A percentile compares a stretch with the other conserved stretches of the same genome.
Conservation (phyloP, 2,329 filamentous ascomycete genomes). For the Talaromyces sp. region DNA sequence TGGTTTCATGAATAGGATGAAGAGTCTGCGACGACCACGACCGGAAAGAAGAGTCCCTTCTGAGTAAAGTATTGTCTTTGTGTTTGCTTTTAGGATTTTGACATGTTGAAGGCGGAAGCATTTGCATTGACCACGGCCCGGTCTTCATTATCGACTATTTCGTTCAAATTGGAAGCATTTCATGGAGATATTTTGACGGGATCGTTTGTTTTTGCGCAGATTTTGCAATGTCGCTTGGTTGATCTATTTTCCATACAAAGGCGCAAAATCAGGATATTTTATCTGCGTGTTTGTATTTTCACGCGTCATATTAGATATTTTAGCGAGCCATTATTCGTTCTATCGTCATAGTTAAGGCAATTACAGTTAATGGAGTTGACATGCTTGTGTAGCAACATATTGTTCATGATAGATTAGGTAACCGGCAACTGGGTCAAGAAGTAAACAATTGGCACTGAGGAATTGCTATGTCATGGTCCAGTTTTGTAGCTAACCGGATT, state of each 20-base stretch:
- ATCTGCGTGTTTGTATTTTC: slow-evolving; percentile 1
- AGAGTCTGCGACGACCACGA: slow-evolving; percentile 64
- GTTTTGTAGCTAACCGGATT: too few relatives aligned
- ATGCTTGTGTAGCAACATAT: neutral
- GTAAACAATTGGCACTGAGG: neutral
- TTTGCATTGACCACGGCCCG: neutral
- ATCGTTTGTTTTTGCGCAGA: slow-evolving; percentile 26
- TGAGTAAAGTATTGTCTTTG: neutral
- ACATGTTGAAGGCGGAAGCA: neutral
- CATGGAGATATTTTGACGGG: slow-evolving; percentile 30
- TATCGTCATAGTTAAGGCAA: slow-evolving; percentile 7
- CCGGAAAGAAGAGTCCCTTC: slow-evolving; percentile 30
- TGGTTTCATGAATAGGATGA: slow-evolving; percentile 74
- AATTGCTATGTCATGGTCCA: too few relatives aligned
- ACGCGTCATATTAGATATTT: neutral
- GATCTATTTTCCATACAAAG: neutral
- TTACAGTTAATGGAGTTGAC: neutral
- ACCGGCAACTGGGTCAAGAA: neutral
- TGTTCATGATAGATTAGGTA: neutral
- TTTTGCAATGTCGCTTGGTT: slow-evolving; percentile 7
- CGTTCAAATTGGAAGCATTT: slow-evolving; percentile 20
- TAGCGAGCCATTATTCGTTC: slow-evolving; percentile 7
- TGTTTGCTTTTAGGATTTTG: slow-evolving; percentile 1
- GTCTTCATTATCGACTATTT: slow-evolving; percentile 1
- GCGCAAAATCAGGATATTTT: neutral